Evolutionary conservation across 306 rosid genomes (phyloP), one percentile per base, ranked within the genome.

Genomic region (Trifolium subterraneum): DNA sequence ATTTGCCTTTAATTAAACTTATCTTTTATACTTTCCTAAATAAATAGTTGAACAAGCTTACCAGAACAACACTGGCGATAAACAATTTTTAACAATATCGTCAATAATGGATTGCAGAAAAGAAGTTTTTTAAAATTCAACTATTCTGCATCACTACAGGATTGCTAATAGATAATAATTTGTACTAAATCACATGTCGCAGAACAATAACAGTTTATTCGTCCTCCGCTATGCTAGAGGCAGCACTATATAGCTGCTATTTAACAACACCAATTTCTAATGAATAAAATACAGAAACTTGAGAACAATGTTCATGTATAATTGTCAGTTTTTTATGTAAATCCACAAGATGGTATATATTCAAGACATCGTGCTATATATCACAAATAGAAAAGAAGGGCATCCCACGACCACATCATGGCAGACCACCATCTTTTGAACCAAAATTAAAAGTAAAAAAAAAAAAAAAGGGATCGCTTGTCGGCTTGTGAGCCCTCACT

Each of bases 271-370:
- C 7, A 8, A 60, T n/a, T 60, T 19, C 2, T 12, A 48, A 77
- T 59, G 55, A 19, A 68, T 20, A 38, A 64, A 80, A 56, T 69
- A 79, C 72, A 80, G 41, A 54, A 38, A 44, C 80, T 48, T 41
- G 78, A 38, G 66, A 58, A 25, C 20, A 12, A 29, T 68, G 73
- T 78, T 69, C 78, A 41, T 78, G 64, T 52, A 74, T 59, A 71
- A 77, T 66, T 83, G 66, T 78, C 82, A 77, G 66, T 67, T 79
- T 82, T 56, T 64, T 73, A 58, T 54, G 71, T 73, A 65, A 75
- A 85, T 72, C 77, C 75, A 68, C 78, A 73, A 22, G 42, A 42
- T 76, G 82, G 81, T 76, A 71, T 64, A 76, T 83, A 80, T 58
- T 71, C 80, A 76, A 71, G 61, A 74, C 75, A 74, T 74, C 29